Percentiles rank a stretch among this genome's conserved stretches.
Conservation (phyloP, 768 basidiomycete genomes). For the Dentipellis fragilis region DNA sequence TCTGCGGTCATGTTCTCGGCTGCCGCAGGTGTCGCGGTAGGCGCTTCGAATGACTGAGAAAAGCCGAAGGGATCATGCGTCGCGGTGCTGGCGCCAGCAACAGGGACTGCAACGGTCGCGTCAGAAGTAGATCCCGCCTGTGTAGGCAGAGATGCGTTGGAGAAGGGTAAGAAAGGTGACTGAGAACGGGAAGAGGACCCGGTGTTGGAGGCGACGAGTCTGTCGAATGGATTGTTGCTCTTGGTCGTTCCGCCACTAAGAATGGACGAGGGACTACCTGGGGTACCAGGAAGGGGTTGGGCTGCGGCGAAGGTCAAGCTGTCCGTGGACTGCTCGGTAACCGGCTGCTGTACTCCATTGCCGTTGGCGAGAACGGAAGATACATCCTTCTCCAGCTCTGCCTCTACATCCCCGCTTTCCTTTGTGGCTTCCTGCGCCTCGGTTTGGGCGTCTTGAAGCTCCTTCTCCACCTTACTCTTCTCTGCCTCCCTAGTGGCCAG, state of each 20-base stretch:
- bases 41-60: slow-evolving; percentile 17
- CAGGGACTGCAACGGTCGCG: background rate
- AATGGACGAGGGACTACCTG: slow-evolving; percentile 37
- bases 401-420: slow-evolving; percentile 49
- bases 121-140: no score
- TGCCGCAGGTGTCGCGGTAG: slow-evolving; percentile 1
- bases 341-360: slow-evolving; percentile 20
- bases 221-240: slow-evolving; percentile 90
- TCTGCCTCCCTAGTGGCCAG: slow-evolving; percentile 75
- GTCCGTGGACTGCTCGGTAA: slow-evolving; percentile 16
- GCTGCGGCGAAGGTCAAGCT: slow-evolving; percentile 51
- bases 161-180: slow-evolving; percentile 52
- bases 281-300: slow-evolving; percentile 66
- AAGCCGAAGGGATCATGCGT: slow-evolving; percentile 44
- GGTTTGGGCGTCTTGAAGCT: slow-evolving; percentile 53
- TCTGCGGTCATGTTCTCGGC: background rate
- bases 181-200: slow-evolving; percentile 36
- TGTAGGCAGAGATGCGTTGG: slow-evolving; percentile 23
- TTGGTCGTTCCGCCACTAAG: slow-evolving; percentile 37
- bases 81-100: slow-evolving; percentile 14
- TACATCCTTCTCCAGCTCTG: slow-evolving; percentile 30
- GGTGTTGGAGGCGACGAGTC: slow-evolving; percentile 39
- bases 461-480: slow-evolving; percentile 57
- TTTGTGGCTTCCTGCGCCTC: slow-evolving; percentile 42
- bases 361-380: slow-evolving; percentile 17